Conservation (phyloP, 148 eudicot genomes). For the Rhododendron ferrugineum region DNA sequence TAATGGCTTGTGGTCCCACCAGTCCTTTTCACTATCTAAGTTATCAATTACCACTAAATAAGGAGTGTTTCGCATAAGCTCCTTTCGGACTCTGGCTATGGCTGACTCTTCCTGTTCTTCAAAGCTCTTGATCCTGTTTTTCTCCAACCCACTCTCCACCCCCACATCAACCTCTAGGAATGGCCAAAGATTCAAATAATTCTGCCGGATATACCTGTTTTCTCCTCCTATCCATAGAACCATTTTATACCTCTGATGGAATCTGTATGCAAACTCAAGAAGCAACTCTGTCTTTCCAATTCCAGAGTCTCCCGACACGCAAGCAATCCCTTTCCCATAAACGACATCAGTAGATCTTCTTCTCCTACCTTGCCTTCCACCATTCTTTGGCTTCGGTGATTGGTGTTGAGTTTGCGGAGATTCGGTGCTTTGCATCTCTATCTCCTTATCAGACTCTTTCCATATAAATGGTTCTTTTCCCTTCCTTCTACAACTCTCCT, state of each 20-base stretch:
- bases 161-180: conserved; percentile 83
- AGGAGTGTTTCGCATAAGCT: conserved; percentile 87
- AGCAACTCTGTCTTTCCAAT: conserved; percentile 95
- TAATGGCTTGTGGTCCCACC: conserved; percentile 92
- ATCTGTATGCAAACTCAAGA: conserved; percentile 82
- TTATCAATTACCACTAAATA: conserved; percentile 85
- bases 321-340: conserved; percentile 90
- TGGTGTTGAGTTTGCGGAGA: conserved; percentile 34
- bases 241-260: conserved; percentile 90
- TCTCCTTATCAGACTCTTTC: conserved; percentile 92
- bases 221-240: conserved; percentile 96
- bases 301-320: conserved; percentile 85
- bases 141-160: conserved; percentile 57
- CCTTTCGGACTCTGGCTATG: conserved; percentile 71
- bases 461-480: conserved; percentile 84
- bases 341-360: conserved; percentile 51
- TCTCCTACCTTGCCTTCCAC: conserved; percentile 42
- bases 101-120: conserved; percentile 94
- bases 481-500: conserved; percentile 38
- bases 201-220: conserved; percentile 91
- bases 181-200: conserved; percentile 77
- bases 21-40: conserved; percentile 87
- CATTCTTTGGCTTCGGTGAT: conserved; percentile 33
- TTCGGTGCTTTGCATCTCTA: conserved; percentile 71
- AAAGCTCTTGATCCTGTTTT: conserved; percentile 67